A percentile compares a stretch with the other conserved stretches of the same genome.
Evolutionary conservation across 345 rosid species (phyloP).

Genomic region (Melaleuca alternifolia): DNA sequence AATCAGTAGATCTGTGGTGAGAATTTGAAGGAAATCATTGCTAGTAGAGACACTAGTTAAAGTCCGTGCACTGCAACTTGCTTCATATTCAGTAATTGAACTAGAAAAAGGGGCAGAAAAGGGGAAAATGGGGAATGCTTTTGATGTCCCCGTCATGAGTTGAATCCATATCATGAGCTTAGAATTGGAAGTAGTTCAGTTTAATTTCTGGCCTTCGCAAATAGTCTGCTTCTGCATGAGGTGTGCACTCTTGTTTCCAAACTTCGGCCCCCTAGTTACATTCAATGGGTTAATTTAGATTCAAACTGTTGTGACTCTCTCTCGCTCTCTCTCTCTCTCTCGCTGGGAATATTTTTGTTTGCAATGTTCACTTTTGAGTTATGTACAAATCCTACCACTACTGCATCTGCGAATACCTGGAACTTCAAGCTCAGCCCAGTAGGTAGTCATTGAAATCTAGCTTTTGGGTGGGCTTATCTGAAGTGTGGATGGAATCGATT

Average conservation of each 20-base stretch:
- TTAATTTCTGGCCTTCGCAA: background rate
- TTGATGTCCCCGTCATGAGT: background rate
- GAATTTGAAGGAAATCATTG: background rate
- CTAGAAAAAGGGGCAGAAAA: background rate
- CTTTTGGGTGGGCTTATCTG: background rate
- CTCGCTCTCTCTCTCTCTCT: background rate
- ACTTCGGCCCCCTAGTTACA: background rate
- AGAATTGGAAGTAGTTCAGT: background rate
- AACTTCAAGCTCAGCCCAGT: background rate
- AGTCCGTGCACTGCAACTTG: background rate
- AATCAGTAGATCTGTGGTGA: background rate
- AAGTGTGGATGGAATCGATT: background rate
- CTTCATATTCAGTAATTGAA: background rate
- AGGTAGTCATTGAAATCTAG: background rate
- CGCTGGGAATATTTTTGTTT: background rate
- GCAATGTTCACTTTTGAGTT: background rate
- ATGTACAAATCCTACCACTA: background rate
- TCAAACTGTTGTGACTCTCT: background rate
- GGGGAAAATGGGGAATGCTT: background rate
- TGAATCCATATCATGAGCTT: background rate
- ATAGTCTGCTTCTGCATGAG: background rate
- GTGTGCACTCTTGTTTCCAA: background rate
- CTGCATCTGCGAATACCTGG: background rate
- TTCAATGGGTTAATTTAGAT: background rate
- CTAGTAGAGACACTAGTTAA: background rate